Evolutionary conservation across 1,284 basidiomycete genomes (phyloP), one percentile per base, ranked within the genome.

Genomic region (Cryptococcus floricola): DNA sequence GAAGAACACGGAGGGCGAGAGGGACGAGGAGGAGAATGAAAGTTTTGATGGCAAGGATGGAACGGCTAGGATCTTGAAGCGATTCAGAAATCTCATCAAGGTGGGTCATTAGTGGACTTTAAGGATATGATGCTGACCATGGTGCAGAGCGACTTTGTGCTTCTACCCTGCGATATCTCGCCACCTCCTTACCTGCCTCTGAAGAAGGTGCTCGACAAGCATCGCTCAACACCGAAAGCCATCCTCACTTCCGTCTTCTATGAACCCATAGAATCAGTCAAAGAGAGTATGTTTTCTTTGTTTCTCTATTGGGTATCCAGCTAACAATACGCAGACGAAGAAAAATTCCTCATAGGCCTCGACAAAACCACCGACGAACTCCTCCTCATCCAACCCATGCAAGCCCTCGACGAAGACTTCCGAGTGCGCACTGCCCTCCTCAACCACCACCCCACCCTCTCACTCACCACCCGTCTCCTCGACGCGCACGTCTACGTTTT

Each of bases 401-500:
- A 91, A 65, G 80, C 77, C 37, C 84, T 89, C 62, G 76, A 80
- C 18, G 87, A 90, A 46, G 45, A 46, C 37, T 62, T 93, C 25
- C 83, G 86, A 55, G 63, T 92, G 39, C 82, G 85, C 51, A 89
- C 88, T 84, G 81, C 82, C 43, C 75, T 93, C 50, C 76, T 94
- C 37, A 60, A 58, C 25, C 14, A 18, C 57, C 88, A 88, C 71
- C 89, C 91, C 12, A 83, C 84, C 14, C 81, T 84, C 18, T 84
- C 81, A 42, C 78, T 96, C 28, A 86, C 89, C 1, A 84, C 85
- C 3, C 81, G 78, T 31, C 82, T 89, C 44, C 84, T 87, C 64
- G 91, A 96, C 66, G 88, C 91, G 1, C 92, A 96, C 71, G 87
- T 95, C 46, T 96, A 95, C 69, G 84, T 95, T 41, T 91, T 89